Evolutionary conservation across 768 basidiomycete genomes (phyloP), one percentile per base, ranked within the genome.

Genomic region (Chalciporus sphaerocephalus): DNA sequence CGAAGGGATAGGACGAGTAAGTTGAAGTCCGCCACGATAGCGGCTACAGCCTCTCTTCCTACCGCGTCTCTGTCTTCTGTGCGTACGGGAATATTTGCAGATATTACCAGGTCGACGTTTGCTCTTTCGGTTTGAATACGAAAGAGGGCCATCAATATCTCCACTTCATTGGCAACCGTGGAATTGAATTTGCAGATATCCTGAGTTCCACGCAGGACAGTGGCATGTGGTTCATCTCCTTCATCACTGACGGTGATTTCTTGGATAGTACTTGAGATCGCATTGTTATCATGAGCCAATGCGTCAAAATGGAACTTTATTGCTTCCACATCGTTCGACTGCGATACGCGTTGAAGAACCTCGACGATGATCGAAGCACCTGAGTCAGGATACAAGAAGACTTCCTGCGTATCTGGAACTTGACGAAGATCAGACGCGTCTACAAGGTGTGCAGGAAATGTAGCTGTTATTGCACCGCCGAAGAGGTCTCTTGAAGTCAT

Each of bases 321-420:
- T 39, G 91, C 91, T 36, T 85, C 79, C 35, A 70, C 58, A 28
- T 74, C 71, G 45, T 80, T 74, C 11, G 59, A 51, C n/a, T 68
- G 64, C 25, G 81, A 73, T 20, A 95, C 91, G 47, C 81, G 73
- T 62, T 91, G 66, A 11, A 97, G 69, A 18, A 96, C 78, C 60
- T 99, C 96, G 21, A 96, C 67, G 40, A 98, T 77, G 51, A 94
- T 75, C 58, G 86, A 92, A 54, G 82, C 70, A 39, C 74, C 74
- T 5, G 82, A 86, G 38, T 79, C 66, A 6, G 78, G 77, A 44
- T 83, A 84, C 45, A 96, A 62, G 67, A 92, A 87, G 33, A 96
- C 95, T 61, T 98, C 96, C 65, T 99, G 95, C 4, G 81, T 92
- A 61, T 98, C 87, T 12, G 96, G 94, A 11, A 99, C 74, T 67